These are phyloP conservation scores for Vigna trinervia DNA, from an alignment of 306 rosid genomes.

Conservation along the genomic window DNA sequence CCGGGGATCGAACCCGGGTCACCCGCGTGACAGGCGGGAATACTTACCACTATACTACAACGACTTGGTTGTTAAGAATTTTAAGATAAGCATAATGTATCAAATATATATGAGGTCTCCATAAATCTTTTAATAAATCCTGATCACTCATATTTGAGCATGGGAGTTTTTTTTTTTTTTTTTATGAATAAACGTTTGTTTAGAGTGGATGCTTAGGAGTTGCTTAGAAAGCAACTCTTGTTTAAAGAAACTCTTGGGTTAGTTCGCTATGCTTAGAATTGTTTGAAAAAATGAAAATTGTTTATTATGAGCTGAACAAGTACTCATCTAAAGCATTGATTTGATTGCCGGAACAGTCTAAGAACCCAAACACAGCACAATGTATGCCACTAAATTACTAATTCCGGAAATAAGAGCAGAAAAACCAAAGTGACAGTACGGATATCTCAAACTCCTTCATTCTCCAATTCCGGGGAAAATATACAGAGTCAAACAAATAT, in stretches of 20 bases:
- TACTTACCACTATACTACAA: constrained; percentile 53
- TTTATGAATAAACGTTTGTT: too few species aligned
- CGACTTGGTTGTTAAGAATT: not conserved
- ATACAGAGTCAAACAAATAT: not conserved
- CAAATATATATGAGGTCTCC: too few species aligned
- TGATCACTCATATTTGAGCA: too few species aligned
- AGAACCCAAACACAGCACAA: not conserved
- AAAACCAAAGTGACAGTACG: not conserved
- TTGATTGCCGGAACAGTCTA: not conserved
- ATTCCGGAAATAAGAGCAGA: not conserved
- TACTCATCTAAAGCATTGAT: not conserved
- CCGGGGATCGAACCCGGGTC: constrained; percentile 59
- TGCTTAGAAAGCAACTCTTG: too few species aligned
- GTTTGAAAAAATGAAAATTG: too few species aligned
- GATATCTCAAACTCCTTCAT: not conserved
- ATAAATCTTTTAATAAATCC: too few species aligned
- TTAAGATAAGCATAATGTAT: too few species aligned
- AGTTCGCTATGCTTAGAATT: too few species aligned
- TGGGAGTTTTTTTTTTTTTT: too few species aligned
- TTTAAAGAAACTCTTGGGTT: too few species aligned
- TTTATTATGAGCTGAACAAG: not conserved
- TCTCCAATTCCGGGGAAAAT: not conserved
- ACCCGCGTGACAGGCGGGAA: constrained; percentile 52
- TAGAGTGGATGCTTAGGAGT: too few species aligned
- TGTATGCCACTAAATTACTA: not conserved